Evolutionary conservation across 441 rosid species (phyloP), one percentile per base, ranked within the genome.

Genomic region (Populus trichocarpa): DNA sequence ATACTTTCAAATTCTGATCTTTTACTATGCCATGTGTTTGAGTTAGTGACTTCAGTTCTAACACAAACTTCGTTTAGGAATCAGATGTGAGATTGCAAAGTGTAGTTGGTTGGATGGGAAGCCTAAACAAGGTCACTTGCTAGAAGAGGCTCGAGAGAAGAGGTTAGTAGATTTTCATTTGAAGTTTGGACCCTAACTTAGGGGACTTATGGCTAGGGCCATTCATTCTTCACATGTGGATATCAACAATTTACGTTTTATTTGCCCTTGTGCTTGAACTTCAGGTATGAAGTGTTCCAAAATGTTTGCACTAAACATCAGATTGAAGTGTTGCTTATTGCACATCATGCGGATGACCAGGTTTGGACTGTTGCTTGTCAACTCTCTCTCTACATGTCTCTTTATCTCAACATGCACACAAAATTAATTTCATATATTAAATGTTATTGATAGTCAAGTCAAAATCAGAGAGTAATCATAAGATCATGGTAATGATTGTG

Each of bases 291-390:
- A 74, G 84, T 87, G 79, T 89, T 94, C 75, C 95, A 87, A 80
- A 88, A 82, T 74, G 83, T 89, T 79, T 94, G 98, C 80, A 65
- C 84, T 32, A 80, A 82, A 75, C 86, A 88, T 64, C 93, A 81
- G 84, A 87, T 84, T 70, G 75, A 86, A 22, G 97, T 92, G 77
- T 86, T 96, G 77, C 95, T 96, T 81, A 85, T 94, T 85, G 99
- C 98, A 1, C 99, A 96, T 84, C 99, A 93, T 75, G 93, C 94
- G 30, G 98, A 93, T 85, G 99, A 94, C 79, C 99, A 94, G 99
- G 99, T 96, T 81, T 72, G 80, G 46, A 74, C 53, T 59, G 0
- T 12, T 5, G 32, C 53, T 72, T 11, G 11, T 72, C 8, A 13
- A 65, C 36, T 11, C 33, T 46, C 40, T 33, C 35, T 70, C 35